Base-by-base conservation (phyloP, 2,329 filamentous ascomycete genomes). In the Ramularia endophylla region DNA sequence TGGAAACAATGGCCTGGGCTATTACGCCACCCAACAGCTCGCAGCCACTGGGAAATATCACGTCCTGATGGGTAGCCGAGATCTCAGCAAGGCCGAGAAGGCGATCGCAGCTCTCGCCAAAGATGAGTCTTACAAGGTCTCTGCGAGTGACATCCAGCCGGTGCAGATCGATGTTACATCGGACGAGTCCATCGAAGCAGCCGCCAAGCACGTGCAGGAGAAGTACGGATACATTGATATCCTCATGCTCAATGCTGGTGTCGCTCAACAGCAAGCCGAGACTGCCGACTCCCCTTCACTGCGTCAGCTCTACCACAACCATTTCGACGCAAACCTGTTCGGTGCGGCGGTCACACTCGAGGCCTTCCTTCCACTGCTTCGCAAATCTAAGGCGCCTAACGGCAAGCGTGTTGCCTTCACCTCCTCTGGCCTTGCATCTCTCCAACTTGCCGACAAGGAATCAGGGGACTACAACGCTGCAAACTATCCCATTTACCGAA, bases 1-100 rank as follows among this genome's bases (percentile, higher is more conserved):
- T 5, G 66, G 61, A 27, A 72, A 69, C 49, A 59, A 64, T 48
- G 68, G 68, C 33, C 63, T 71, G 15, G 68, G 69, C 36, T 66
- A 65, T 46, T 65, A 66, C 40, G 63, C 60, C 5, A 60, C 63
- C 15, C 64, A 65, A 41, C 63, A 67, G 27, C 54, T 72, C 15
- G 56, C 61, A 7, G 53, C 58, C 15, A 62, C 64, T 11, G 53
- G 60, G 33, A 54, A 60, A 40, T 69, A 69, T 49, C 60, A 67
- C 43, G 52, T 70, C 39, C 56, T 72, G 27, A 46, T 71, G 28
- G 57, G 61, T 8, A 62, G 61, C 39, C 63, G 70, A 20, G 58
- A 60, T 34, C 42, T 64, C 25, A 43, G 48, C 4, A 64, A 65
- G 28, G 58, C 61, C 19, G 48, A 64, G 13, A 46, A 53, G 4